phyloP scores from a whole-genome alignment of 176 grass and related monocot species.

The Ananas comosus region DNA sequence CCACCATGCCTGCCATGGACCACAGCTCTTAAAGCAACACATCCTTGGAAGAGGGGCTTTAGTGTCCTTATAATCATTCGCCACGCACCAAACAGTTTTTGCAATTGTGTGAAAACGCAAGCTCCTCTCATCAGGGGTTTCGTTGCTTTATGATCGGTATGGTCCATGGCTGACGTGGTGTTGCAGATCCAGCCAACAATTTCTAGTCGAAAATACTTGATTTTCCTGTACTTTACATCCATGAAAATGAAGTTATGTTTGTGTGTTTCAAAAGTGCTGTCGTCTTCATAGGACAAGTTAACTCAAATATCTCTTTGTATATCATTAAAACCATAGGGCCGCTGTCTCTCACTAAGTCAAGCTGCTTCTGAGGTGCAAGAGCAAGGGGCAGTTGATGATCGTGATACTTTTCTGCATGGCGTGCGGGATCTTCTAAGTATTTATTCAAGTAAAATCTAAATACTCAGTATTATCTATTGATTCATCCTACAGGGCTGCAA shows the following conservation, averaged over 20 bases:
- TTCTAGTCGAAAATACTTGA: neutral
- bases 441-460: conserved; percentile 45
- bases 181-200: neutral
- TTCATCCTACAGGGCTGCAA: neutral
- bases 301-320: conserved; percentile 9
- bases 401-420: conserved; percentile 69
- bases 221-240: neutral
- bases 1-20: too few relatives aligned
- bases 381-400: conserved; percentile 81
- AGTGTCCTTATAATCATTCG: too few relatives aligned
- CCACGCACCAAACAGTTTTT: too few relatives aligned
- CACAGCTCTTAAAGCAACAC: too few relatives aligned
- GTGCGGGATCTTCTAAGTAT: conserved; percentile 71
- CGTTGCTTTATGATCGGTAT: too few relatives aligned
- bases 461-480: neutral
- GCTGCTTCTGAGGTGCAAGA: conserved; percentile 50
- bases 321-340: conserved; percentile 32
- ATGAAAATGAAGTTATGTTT: neutral
- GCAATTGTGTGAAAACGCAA: too few relatives aligned
- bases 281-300: neutral
- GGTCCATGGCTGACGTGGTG: too few relatives aligned
- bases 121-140: too few relatives aligned
- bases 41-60: too few relatives aligned
- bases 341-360: conserved; percentile 60
- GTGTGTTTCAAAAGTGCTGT: neutral